Evolutionary conservation across 768 basidiomycete genomes (phyloP).

Genomic region (Kondoa subrosea): DNA sequence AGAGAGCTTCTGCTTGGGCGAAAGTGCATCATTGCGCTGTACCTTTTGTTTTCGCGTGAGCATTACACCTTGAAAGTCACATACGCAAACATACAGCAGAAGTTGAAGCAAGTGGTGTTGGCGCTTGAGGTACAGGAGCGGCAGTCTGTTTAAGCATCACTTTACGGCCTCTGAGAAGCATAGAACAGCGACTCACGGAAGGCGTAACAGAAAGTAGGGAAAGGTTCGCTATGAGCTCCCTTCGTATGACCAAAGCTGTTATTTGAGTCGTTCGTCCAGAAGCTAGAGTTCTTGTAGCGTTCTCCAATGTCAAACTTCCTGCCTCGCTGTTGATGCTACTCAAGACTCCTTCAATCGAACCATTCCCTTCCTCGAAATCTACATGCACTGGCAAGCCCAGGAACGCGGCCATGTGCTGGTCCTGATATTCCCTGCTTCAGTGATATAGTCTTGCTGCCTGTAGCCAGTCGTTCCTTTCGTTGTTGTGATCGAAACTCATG

Average conservation of each 20-base stretch:
- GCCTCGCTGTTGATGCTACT: slow-evolving; percentile 5
- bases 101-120: neutral
- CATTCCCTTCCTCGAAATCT: slow-evolving; percentile 1
- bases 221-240: slow-evolving; percentile 1
- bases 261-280: neutral
- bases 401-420: neutral
- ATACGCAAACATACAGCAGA: neutral
- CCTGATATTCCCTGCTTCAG: neutral
- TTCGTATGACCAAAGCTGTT: neutral
- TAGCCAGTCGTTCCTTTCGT: too few relatives aligned
- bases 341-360: slow-evolving; percentile 12
- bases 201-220: neutral
- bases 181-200: slow-evolving; percentile 1
- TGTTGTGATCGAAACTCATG: too few relatives aligned
- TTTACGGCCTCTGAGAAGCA: slow-evolving; percentile 1
- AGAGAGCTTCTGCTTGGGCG: neutral
- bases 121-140: neutral
- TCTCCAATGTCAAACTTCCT: slow-evolving; percentile 5
- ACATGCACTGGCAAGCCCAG: neutral
- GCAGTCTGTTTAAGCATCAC: neutral
- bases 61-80: neutral
- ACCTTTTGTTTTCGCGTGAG: neutral
- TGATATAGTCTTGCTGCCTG: too few relatives aligned
- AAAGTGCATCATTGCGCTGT: neutral
- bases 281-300: neutral